Conservation (phyloP, 176 grass and related monocot species). For the Canna indica region DNA sequence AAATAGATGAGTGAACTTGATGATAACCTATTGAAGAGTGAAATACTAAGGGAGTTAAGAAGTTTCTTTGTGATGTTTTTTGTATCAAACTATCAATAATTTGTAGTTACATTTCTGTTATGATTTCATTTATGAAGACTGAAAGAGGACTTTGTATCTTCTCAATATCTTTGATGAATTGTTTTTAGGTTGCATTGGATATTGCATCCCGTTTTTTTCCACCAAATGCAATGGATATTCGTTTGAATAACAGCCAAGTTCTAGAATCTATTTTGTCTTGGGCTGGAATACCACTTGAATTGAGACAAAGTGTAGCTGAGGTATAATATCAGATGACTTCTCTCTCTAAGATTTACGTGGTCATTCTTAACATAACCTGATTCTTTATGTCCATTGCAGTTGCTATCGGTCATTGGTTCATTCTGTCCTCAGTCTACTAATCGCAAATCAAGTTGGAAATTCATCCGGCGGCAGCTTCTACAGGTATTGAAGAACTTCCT, state of each 20-base stretch:
- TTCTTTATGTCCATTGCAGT: slow-evolving; percentile 32
- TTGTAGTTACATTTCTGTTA: no score
- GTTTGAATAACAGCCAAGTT: slow-evolving; percentile 71
- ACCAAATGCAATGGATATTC: slow-evolving; percentile 59
- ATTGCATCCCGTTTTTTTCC: slow-evolving; percentile 55
- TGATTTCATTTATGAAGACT: neutral
- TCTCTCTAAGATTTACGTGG: neutral
- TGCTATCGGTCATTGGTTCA: slow-evolving; percentile 63
- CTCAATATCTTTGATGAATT: slow-evolving; percentile 2
- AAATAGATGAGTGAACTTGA: no score
- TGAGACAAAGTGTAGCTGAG: slow-evolving; percentile 72
- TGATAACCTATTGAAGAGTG: no score
- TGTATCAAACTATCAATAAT: no score
- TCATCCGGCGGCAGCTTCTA: slow-evolving; percentile 75
- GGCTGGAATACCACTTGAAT: slow-evolving; percentile 62
- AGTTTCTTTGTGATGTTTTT: no score
- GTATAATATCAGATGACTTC: slow-evolving; percentile 25
- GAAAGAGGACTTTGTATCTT: neutral
- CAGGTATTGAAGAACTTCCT: slow-evolving; percentile 36
- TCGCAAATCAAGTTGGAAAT: slow-evolving; percentile 83
- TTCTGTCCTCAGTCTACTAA: slow-evolving; percentile 65
- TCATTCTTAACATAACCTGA: slow-evolving; percentile 15
- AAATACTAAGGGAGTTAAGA: no score
- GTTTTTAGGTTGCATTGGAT: slow-evolving; percentile 66
- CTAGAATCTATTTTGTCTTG: slow-evolving; percentile 83